Evolutionary conservation across 495 filamentous ascomycete genomes (phyloP).

Genomic region (Daldinia vernicosa): DNA sequence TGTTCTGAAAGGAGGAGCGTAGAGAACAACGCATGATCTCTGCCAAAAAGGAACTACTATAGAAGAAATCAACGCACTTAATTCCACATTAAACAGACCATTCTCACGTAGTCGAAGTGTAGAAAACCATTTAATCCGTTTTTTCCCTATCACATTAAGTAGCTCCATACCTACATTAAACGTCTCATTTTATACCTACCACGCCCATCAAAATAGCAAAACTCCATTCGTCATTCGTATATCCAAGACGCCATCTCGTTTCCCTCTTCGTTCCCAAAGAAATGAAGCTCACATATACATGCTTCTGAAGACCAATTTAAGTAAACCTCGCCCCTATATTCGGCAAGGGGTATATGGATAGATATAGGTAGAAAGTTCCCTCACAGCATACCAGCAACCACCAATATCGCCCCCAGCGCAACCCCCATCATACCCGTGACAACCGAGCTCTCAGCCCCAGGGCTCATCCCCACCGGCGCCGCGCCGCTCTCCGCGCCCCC

Average conservation of each 20-base stretch:
- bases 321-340: not conserved
- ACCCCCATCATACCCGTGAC: slow-evolving; percentile 51
- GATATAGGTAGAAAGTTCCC: not conserved
- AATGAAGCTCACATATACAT: not conserved
- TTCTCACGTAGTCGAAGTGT: not conserved
- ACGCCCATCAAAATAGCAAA: not conserved
- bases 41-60: too few species aligned
- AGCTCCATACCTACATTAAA: not conserved
- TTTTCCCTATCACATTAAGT: not conserved
- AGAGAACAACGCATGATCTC: too few species aligned
- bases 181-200: not conserved
- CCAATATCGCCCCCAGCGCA: slow-evolving; percentile 52
- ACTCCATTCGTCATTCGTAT: not conserved
- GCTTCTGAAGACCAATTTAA: too few species aligned
- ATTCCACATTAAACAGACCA: not conserved
- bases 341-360: not conserved
- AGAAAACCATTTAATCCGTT: not conserved
- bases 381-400: slow-evolving; percentile 53
- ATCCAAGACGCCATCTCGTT: not conserved
- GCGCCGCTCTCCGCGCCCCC: slow-evolving; percentile 27
- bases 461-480: slow-evolving; percentile 12
- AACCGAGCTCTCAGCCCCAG: slow-evolving; percentile 39
- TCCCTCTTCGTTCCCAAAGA: not conserved
- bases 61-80: not conserved
- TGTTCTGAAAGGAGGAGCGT: too few species aligned